A percentile compares a stretch with the other conserved stretches of the same genome.
Conservation (phyloP, 2,329 filamentous ascomycete species). For the Juglanconis juglandina region DNA sequence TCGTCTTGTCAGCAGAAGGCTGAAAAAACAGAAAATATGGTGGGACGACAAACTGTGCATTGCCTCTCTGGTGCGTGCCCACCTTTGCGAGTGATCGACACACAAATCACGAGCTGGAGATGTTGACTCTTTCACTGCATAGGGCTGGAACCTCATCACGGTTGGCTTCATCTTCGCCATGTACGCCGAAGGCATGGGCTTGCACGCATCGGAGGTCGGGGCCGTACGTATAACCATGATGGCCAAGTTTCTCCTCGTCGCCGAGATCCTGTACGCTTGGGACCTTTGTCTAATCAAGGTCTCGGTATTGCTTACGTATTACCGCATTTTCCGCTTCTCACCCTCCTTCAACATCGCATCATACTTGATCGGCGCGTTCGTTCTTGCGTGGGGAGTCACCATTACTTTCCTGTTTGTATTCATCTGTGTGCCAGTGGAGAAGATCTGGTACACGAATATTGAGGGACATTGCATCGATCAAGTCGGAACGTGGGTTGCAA, state of each 20-base stretch:
- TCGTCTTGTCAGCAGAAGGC: slow-evolving; percentile 37
- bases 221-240: slow-evolving; percentile 36
- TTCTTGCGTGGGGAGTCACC: slow-evolving; percentile 45
- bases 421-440: slow-evolving; percentile 48
- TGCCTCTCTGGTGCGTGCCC: slow-evolving; percentile 41
- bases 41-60: slow-evolving; percentile 50
- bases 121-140: slow-evolving; percentile 1
- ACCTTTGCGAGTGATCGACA: background rate
- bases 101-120: background rate
- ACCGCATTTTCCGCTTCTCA: slow-evolving; percentile 44
- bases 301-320: slow-evolving; percentile 49
- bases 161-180: slow-evolving; percentile 47
- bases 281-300: slow-evolving; percentile 48
- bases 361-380: slow-evolving; percentile 38
- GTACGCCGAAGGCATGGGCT: slow-evolving; percentile 43
- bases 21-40: slow-evolving; percentile 43
- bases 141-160: slow-evolving; percentile 40
- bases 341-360: slow-evolving; percentile 40
- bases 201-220: slow-evolving; percentile 40
- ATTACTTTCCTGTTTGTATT: slow-evolving; percentile 50
- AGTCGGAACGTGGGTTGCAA: slow-evolving; percentile 48
- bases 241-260: slow-evolving; percentile 44
- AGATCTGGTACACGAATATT: slow-evolving; percentile 43
- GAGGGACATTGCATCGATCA: slow-evolving; percentile 47
- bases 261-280: slow-evolving; percentile 45